Base-by-base conservation (phyloP, 1,139 yeast species). In the Geotrichum klebahnii region DNA sequence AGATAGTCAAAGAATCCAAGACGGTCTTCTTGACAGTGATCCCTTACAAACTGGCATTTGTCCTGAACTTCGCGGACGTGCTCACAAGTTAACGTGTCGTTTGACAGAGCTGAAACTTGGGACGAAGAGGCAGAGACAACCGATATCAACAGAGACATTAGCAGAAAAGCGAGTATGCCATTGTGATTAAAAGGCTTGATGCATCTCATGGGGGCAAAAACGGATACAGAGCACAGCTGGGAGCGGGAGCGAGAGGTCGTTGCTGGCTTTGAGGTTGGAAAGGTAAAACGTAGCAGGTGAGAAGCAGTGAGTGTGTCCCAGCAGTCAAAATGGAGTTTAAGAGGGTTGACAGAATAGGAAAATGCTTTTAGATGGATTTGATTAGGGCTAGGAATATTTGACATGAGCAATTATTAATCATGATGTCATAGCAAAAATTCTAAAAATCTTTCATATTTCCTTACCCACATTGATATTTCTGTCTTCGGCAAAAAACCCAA, bases 1-100 rank as follows among this genome's bases (percentile, higher is more conserved):
- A 67, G 52, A 51, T 68, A 68, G 53, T 68, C 57, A 44, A 68
- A 47, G 46, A 59, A 52, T 2, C 71, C 68, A 8, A 60, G 51
- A 12, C 55, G 52, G 29, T 64, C 68, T 1, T 57, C 60, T 9
- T 52, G 46, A 54, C 72, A 68, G 52, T 66, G 46, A n/a, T 58
- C 53, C 23, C 50, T 48, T 10, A 66, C 71, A 55, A 61, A 68
- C 16, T 53, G 55, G 56, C 72, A 68, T 47, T 65, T 59, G 54
- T 67, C 64, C 12, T 37, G 35, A 12, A 61, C 64, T 4, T 53
- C 28, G 9, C 53, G 48, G 16, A 61, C 54, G 35, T 58, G 57
- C 17, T 53, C 53, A 42, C 61, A 59, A 16, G 48, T 44, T 12
- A 33, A 23, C 12, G n/a, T 31, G 12, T 43, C 47, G 10, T 10